A percentile compares a stretch with the other conserved stretches of the same genome.
phyloP scores from a whole-genome alignment of 768 basidiomycete genomes.

The Lyophyllum shimeji region DNA sequence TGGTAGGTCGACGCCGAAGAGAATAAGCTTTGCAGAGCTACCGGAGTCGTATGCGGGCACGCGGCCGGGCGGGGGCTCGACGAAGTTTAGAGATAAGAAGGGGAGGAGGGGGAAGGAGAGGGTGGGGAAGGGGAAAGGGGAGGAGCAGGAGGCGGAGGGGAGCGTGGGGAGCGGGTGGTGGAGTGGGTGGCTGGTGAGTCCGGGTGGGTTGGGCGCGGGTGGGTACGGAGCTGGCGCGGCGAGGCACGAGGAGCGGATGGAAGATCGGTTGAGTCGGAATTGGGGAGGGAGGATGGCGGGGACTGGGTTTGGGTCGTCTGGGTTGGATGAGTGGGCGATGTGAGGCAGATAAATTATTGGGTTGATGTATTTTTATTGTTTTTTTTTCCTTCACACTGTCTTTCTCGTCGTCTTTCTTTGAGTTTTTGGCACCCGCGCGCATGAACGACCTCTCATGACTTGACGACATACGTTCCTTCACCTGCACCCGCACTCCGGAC shows the following conservation, averaged over 20 bases:
- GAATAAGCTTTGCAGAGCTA: slow-evolving; percentile 77
- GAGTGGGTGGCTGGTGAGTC: slow-evolving; percentile 19
- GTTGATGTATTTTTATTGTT: not conserved
- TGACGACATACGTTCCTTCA: not conserved
- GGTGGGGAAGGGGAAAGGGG: slow-evolving; percentile 15
- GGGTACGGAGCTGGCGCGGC: slow-evolving; percentile 2
- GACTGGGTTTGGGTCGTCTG: slow-evolving; percentile 30
- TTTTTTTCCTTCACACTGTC: not conserved
- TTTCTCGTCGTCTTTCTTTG: not conserved
- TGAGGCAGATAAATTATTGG: slow-evolving; percentile 24
- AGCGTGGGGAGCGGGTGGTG: slow-evolving; percentile 30
- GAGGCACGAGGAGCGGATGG: slow-evolving; percentile 46
- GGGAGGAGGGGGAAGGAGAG: slow-evolving; percentile 28
- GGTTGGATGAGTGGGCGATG: slow-evolving; percentile 58
- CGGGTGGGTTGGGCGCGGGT: slow-evolving; percentile 14
- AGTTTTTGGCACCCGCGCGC: not conserved
- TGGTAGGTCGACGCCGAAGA: slow-evolving; percentile 58
- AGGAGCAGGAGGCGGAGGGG: slow-evolving; percentile 13
- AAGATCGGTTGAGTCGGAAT: slow-evolving; percentile 50
- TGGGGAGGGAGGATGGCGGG: slow-evolving; percentile 43
- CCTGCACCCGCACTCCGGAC: not conserved
- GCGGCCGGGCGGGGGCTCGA: slow-evolving; percentile 17
- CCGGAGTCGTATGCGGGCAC: slow-evolving; percentile 59
- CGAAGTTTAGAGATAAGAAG: slow-evolving; percentile 31
- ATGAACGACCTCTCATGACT: not conserved